These are phyloP conservation scores for Amylocarpus encephaloides DNA, from an alignment of 2,329 filamentous ascomycete genomes.

Conservation along the genomic window DNA sequence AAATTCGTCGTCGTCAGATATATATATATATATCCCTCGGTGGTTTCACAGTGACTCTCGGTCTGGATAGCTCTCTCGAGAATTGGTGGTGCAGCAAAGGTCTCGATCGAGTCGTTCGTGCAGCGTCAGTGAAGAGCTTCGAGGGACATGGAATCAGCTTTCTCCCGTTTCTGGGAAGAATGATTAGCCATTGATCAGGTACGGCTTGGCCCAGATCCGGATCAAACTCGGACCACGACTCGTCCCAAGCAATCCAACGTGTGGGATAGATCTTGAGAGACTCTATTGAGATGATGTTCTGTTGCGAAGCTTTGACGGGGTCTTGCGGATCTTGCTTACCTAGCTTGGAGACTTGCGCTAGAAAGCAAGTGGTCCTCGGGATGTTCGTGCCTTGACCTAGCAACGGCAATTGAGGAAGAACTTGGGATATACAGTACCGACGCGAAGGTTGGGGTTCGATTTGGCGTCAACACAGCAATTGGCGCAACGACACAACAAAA, in stretches of 20 bases:
- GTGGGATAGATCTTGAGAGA: no score
- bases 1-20: no score
- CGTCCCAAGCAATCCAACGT: no score
- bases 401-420: not conserved
- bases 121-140: constrained; percentile 1
- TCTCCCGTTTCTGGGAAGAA: not conserved
- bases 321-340: constrained; percentile 17
- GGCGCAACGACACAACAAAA: not conserved
- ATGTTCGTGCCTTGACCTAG: constrained; percentile 1
- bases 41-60: no score
- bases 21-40: no score
- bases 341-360: constrained; percentile 13
- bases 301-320: not conserved
- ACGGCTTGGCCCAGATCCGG: not conserved
- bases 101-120: not conserved
- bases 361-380: constrained; percentile 14
- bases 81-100: not conserved
- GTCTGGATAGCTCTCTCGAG: no score
- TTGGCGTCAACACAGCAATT: no score
- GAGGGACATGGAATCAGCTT: not conserved
- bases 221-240: not conserved
- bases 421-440: no score
- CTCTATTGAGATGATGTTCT: no score
- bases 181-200: constrained; percentile 2
- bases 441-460: no score